Conservation (phyloP, 2,329 filamentous ascomycete species). For the Verticillium zaregamsianum region DNA sequence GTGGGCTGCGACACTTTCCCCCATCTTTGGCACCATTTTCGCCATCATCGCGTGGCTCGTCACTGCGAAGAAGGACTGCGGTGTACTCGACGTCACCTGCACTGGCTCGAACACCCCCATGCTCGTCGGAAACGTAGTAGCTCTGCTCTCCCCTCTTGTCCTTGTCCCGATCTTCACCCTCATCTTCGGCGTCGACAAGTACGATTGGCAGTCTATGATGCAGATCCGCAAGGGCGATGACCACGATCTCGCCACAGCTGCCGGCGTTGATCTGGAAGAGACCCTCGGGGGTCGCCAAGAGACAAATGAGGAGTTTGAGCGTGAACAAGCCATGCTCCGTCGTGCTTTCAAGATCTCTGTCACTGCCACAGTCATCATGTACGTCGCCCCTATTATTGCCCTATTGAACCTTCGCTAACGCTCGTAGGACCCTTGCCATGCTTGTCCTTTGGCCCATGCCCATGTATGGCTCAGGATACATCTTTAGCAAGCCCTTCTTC, state of each 20-base stretch:
- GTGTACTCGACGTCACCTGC: constrained; percentile 63
- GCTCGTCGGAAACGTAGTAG: constrained; percentile 81
- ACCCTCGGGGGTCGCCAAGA: constrained; percentile 32
- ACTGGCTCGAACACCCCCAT: constrained; percentile 83
- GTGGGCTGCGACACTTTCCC: constrained; percentile 64
- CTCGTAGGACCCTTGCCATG: constrained; percentile 55
- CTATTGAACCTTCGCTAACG: not conserved
- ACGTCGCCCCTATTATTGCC: not conserved
- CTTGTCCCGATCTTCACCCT: constrained; percentile 75
- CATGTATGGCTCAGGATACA: constrained; percentile 77
- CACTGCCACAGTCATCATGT: constrained; percentile 49
- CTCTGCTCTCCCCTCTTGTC: constrained; percentile 70
- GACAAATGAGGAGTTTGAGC: not conserved
- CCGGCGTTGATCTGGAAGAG: constrained; percentile 50
- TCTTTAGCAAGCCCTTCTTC: constrained; percentile 80
- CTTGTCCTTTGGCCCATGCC: constrained; percentile 89
- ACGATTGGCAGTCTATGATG: constrained; percentile 84
- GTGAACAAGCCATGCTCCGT: constrained; percentile 44
- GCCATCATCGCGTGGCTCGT: constrained; percentile 73
- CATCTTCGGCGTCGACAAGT: constrained; percentile 56
- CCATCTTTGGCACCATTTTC: constrained; percentile 61
- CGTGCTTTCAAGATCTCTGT: constrained; percentile 47
- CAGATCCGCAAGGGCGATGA: constrained; percentile 77
- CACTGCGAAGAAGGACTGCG: constrained; percentile 65
- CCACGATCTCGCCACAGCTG: constrained; percentile 60